phyloP scores from a whole-genome alignment of 192 early-diverging fungal species.

The Polychytrium aggregatum region DNA sequence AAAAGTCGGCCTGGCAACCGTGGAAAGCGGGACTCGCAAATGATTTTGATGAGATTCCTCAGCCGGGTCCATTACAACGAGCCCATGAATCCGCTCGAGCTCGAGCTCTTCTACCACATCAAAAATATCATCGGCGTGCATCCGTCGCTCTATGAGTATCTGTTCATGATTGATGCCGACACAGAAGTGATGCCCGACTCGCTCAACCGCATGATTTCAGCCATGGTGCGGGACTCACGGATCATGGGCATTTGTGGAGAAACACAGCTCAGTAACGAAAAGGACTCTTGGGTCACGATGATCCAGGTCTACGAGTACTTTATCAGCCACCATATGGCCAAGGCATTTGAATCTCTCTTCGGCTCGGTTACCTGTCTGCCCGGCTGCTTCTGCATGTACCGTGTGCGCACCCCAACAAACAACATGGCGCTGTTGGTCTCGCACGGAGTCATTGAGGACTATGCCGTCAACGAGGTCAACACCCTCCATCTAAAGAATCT shows the following conservation, averaged over 20 bases:
- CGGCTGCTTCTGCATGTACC: constrained; percentile 92
- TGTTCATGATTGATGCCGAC: constrained; percentile 20
- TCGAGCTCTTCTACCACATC: constrained; percentile 74
- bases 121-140: constrained; percentile 68
- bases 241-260: constrained; percentile 89
- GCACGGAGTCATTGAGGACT: constrained; percentile 82
- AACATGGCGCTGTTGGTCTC: constrained; percentile 84
- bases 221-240: constrained; percentile 62
- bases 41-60: constrained; percentile 90
- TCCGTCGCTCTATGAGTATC: constrained; percentile 63
- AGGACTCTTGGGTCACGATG: constrained; percentile 77
- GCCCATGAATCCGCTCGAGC: constrained; percentile 82
- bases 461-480: constrained; percentile 86
- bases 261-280: constrained; percentile 89
- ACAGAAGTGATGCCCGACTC: constrained; percentile 14
- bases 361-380: constrained; percentile 95
- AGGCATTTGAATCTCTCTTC: constrained; percentile 89
- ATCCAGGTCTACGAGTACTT: constrained; percentile 90
- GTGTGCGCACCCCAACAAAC: constrained; percentile 69
- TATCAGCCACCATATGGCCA: constrained; percentile 85
- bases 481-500: constrained; percentile 99
- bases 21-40: constrained; percentile 94
- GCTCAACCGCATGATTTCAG: constrained; percentile 21
- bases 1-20: constrained; percentile 39
- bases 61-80: constrained; percentile 70